A percentile compares a stretch with the other conserved stretches of the same genome.
phyloP scores from a whole-genome alignment of 371 early-diverging fungal genomes.

The Actinomortierella wolfii region DNA sequence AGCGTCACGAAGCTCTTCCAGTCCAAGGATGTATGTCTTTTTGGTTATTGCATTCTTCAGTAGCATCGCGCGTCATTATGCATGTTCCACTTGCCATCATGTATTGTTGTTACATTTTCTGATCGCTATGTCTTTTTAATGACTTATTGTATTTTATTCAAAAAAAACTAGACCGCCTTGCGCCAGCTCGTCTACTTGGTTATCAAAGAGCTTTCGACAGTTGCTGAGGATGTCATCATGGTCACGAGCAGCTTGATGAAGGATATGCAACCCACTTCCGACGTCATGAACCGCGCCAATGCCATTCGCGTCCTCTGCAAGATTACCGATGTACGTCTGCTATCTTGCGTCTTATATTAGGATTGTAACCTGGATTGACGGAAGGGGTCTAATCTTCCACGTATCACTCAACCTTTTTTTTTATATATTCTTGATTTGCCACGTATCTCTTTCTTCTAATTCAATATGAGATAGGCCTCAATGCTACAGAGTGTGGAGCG shows the following conservation, averaged over 20 bases:
- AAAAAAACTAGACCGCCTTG: constrained; percentile 71
- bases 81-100: neutral
- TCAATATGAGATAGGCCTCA: constrained; percentile 62
- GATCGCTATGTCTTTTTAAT: constrained; percentile 3
- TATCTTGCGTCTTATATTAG: neutral
- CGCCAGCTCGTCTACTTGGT: constrained; percentile 97
- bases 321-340: constrained; percentile 85
- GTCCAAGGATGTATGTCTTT: constrained; percentile 84
- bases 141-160: neutral
- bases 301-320: constrained; percentile 95
- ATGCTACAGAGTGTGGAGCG: constrained; percentile 96
- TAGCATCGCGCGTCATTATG: neutral
- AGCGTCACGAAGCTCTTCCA: constrained; percentile 97
- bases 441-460: neutral
- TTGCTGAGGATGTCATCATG: constrained; percentile 97
- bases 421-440: neutral
- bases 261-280: constrained; percentile 94
- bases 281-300: constrained; percentile 90
- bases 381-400: neutral
- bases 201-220: constrained; percentile 93
- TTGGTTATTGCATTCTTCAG: neutral
- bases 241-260: constrained; percentile 94
- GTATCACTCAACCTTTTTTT: neutral
- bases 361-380: neutral
- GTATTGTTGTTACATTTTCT: neutral